Evolutionary conservation across 176 grass and related monocot genomes (phyloP).

Genomic region (Ananas comosus): DNA sequence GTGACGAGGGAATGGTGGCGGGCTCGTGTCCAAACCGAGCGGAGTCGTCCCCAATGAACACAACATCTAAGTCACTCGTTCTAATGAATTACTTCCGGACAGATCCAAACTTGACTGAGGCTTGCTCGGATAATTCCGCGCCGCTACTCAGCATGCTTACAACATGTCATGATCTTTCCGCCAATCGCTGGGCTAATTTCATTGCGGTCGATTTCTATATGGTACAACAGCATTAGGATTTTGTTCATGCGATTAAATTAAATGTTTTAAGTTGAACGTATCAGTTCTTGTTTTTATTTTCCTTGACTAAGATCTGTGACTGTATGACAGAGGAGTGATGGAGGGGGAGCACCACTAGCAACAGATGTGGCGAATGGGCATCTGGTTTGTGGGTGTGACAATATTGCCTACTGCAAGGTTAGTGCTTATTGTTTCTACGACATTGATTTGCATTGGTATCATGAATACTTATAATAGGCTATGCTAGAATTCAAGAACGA

Average conservation of each 20-base stretch:
- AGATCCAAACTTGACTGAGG: slow-evolving; percentile 35
- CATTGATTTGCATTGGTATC: neutral
- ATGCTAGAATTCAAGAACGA: no score
- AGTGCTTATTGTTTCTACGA: neutral
- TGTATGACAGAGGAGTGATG: slow-evolving; percentile 47
- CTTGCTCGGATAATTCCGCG: slow-evolving; percentile 50
- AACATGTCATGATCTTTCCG: slow-evolving; percentile 61
- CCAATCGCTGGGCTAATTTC: slow-evolving; percentile 85
- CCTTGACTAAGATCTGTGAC: neutral
- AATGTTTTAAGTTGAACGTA: neutral
- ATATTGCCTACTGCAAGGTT: slow-evolving; percentile 57
- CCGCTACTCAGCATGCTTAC: slow-evolving; percentile 76
- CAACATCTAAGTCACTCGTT: slow-evolving; percentile 42
- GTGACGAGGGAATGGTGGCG: slow-evolving; percentile 34
- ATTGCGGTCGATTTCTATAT: slow-evolving; percentile 95
- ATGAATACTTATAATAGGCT: no score
- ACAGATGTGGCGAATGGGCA: slow-evolving; percentile 71
- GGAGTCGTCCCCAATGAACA: slow-evolving; percentile 56
- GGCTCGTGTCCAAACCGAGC: slow-evolving; percentile 25
- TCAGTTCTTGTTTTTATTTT: neutral
- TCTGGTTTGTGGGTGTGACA: slow-evolving; percentile 66
- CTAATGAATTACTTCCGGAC: slow-evolving; percentile 77
- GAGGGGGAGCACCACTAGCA: slow-evolving; percentile 66
- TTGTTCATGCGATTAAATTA: neutral
- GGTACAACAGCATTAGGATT: slow-evolving; percentile 24